Evolutionary conservation across 306 rosid genomes (phyloP).

Genomic region (Canavalia ensiformis): DNA sequence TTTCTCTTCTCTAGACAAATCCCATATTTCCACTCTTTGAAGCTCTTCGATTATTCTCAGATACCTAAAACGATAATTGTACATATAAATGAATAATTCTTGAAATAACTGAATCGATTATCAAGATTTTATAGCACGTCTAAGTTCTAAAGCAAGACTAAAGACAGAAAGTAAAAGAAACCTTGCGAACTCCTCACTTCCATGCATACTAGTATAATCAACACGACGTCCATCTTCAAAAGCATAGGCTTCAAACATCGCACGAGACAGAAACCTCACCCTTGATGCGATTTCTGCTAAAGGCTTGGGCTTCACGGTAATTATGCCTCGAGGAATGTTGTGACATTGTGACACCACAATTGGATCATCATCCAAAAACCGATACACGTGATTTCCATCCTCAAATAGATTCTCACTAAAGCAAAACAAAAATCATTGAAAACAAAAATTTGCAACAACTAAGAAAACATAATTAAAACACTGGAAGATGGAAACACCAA

Average conservation of each 20-base stretch:
- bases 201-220: conserved; percentile 80
- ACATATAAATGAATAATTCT: conserved; percentile 26
- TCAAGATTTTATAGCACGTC: conserved; percentile 31
- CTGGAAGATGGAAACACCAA: conserved; percentile 31
- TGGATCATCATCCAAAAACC: conserved; percentile 92
- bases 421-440: conserved; percentile 41
- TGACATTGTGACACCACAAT: conserved; percentile 78
- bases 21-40: conserved; percentile 83
- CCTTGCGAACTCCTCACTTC: conserved; percentile 98
- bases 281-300: conserved; percentile 82
- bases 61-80: conserved; percentile 62
- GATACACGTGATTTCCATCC: conserved; percentile 88
- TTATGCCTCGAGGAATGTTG: conserved; percentile 84
- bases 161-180: conserved; percentile 46
- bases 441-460: conserved; percentile 34
- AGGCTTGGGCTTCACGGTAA: conserved; percentile 79
- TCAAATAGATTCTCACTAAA: conserved; percentile 80
- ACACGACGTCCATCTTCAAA: conserved; percentile 76
- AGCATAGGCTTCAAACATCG: conserved; percentile 85
- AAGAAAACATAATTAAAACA: conserved; percentile 39
- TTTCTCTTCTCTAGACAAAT: conserved; percentile 82
- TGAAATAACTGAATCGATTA: conserved; percentile 17
- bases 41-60: conserved; percentile 94
- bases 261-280: conserved; percentile 73
- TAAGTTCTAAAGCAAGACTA: conserved; percentile 3